phyloP scores from a whole-genome alignment of 129 eudicot species.

The Oenanthe sinensis region DNA sequence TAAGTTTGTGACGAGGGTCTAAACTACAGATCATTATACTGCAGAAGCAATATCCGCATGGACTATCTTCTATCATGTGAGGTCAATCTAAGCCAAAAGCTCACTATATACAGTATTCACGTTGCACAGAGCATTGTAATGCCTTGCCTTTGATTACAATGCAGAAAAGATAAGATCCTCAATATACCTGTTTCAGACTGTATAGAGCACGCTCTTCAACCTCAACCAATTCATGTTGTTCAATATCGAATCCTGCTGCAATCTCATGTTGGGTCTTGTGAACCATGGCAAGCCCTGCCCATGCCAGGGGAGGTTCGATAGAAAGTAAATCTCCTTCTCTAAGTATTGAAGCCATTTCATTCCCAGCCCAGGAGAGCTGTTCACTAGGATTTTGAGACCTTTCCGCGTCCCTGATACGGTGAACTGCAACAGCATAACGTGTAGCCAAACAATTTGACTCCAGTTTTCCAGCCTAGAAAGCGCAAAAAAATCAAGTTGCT shows the following conservation, averaged over 20 bases:
- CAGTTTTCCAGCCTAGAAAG: conserved; percentile 82
- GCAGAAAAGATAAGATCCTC: background rate
- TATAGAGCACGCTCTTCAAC: conserved; percentile 72
- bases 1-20: background rate
- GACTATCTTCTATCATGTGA: background rate
- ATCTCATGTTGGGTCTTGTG: conserved; percentile 97
- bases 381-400: conserved; percentile 88
- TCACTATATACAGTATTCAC: background rate
- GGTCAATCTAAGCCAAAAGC: background rate
- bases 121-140: background rate
- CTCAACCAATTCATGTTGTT: conserved; percentile 61
- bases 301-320: conserved; percentile 74
- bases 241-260: conserved; percentile 75
- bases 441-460: conserved; percentile 93
- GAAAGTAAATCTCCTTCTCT: conserved; percentile 71
- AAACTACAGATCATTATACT: background rate
- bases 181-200: conserved; percentile 73
- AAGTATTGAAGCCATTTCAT: conserved; percentile 88
- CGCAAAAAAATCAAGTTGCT: conserved; percentile 1
- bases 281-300: conserved; percentile 94
- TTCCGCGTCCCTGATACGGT: conserved; percentile 86
- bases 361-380: conserved; percentile 97
- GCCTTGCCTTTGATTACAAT: background rate
- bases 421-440: conserved; percentile 87
- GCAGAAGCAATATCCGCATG: background rate